A percentile compares a stretch with the other conserved stretches of the same genome.
phyloP scores from a whole-genome alignment of 768 basidiomycete genomes.

The Podaxis sp. region DNA sequence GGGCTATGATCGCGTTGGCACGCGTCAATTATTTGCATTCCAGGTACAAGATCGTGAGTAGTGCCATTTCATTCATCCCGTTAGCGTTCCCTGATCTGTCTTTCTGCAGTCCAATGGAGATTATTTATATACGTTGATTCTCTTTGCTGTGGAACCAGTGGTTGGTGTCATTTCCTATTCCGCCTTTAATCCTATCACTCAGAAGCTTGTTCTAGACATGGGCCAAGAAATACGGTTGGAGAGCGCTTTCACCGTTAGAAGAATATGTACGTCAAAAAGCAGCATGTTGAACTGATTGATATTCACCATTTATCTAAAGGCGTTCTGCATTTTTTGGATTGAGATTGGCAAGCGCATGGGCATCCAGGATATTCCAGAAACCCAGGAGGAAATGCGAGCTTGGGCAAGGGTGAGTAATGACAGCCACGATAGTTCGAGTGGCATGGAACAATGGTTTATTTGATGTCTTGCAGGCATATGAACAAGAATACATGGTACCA shows the following conservation, averaged over 20 bases:
- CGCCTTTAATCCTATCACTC: not conserved
- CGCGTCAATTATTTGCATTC: constrained; percentile 36
- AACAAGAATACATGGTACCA: constrained; percentile 37
- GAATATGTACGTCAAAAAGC: constrained; percentile 3
- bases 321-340: constrained; percentile 38
- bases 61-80: not conserved
- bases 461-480: constrained; percentile 30
- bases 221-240: constrained; percentile 12
- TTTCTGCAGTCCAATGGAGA: constrained; percentile 25
- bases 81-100: not conserved
- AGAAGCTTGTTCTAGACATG: not conserved
- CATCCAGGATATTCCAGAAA: constrained; percentile 41
- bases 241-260: constrained; percentile 35
- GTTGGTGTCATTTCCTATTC: constrained; percentile 4
- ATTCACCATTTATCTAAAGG: constrained; percentile 18
- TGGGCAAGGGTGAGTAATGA: constrained; percentile 33
- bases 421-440: too few species aligned
- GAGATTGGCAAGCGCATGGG: constrained; percentile 45
- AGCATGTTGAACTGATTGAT: too few species aligned
- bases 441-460: not conserved
- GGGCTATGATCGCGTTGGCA: constrained; percentile 32
- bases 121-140: constrained; percentile 26
- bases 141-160: constrained; percentile 26
- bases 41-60: constrained; percentile 31
- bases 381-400: constrained; percentile 27